Percentiles rank a stretch among this genome's conserved stretches.
Conservation (phyloP, 176 grass and related monocot genomes). For the Phoenix dactylifera region DNA sequence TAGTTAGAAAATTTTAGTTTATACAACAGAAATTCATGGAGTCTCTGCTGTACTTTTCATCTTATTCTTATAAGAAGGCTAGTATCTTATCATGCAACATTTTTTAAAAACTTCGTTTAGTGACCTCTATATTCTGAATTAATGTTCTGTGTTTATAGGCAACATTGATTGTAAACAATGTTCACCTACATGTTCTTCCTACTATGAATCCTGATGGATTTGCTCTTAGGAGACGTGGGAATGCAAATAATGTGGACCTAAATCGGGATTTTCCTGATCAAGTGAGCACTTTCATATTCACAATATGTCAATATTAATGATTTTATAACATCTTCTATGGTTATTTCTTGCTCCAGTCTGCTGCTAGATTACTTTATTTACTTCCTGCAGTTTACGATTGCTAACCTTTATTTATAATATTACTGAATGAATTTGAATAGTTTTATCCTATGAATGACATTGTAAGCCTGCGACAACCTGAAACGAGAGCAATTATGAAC, state of each 20-base stretch:
- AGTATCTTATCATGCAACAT: too few species aligned
- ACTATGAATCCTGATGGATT: slow-evolving; percentile 97
- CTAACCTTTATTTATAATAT: slow-evolving; percentile 14
- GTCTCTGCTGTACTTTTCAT: too few species aligned
- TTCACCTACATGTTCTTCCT: slow-evolving; percentile 90
- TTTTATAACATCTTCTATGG: too few species aligned
- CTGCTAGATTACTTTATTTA: neutral
- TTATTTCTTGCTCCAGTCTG: too few species aligned
- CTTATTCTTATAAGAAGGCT: too few species aligned
- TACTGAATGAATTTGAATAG: slow-evolving; percentile 24
- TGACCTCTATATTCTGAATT: too few species aligned
- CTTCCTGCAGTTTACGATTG: slow-evolving; percentile 9
- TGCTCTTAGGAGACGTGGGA: slow-evolving; percentile 77
- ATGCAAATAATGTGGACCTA: slow-evolving; percentile 90
- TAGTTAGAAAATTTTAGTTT: too few species aligned
- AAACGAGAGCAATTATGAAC: slow-evolving; percentile 89
- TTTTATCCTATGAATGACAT: slow-evolving; percentile 73
- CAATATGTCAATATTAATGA: slow-evolving; percentile 1
- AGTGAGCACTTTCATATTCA: slow-evolving; percentile 27
- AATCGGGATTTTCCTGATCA: slow-evolving; percentile 96
- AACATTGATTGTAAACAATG: slow-evolving; percentile 71
- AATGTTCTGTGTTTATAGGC: slow-evolving; percentile 45
- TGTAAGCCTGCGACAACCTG: slow-evolving; percentile 59
- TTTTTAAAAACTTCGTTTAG: too few species aligned
- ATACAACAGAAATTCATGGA: too few species aligned